Percentiles rank a stretch among this genome's conserved stretches.
Conservation (phyloP, 2,329 filamentous ascomycete genomes). For the Leptographium flavum region DNA sequence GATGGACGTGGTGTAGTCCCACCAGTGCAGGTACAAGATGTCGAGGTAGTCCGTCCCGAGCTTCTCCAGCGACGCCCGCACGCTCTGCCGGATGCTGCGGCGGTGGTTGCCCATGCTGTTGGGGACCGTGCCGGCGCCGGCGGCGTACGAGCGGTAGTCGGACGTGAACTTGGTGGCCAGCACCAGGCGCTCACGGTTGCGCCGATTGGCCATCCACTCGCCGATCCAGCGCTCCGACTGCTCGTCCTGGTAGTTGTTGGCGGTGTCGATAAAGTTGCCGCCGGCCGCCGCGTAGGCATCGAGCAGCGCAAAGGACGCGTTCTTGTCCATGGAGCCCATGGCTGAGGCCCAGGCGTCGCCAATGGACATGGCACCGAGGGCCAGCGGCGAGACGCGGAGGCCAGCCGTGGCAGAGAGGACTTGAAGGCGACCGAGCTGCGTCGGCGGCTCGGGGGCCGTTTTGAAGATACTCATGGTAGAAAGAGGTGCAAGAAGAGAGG, state of each 20-base stretch:
- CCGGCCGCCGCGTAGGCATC: slow-evolving; percentile 23
- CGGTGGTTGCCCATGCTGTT: slow-evolving; percentile 30
- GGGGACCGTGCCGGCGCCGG: slow-evolving; percentile 22
- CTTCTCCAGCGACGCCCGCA: slow-evolving; percentile 28
- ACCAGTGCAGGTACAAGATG: slow-evolving; percentile 29
- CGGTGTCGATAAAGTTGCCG: slow-evolving; percentile 56
- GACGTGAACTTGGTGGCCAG: slow-evolving; percentile 41
- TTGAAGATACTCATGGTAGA: slow-evolving; percentile 3
- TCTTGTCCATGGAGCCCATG: slow-evolving; percentile 14
- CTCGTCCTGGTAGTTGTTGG: slow-evolving; percentile 42
- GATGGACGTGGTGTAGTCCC: slow-evolving; percentile 27
- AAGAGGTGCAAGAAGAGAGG: too few species aligned
- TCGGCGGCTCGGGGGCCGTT: slow-evolving; percentile 13
- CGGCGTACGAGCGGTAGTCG: slow-evolving; percentile 24
- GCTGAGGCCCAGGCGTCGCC: slow-evolving; percentile 13
- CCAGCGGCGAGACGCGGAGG: slow-evolving; percentile 37
- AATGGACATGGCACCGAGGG: slow-evolving; percentile 35
- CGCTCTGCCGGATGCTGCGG: slow-evolving; percentile 25
- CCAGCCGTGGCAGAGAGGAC: slow-evolving; percentile 34
- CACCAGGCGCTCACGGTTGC: slow-evolving; percentile 38
- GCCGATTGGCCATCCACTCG: slow-evolving; percentile 36
- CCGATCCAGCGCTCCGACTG: slow-evolving; percentile 43
- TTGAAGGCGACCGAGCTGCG: slow-evolving; percentile 37
- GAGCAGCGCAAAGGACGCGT: slow-evolving; percentile 13
- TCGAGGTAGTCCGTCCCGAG: slow-evolving; percentile 30